A percentile compares a stretch with the other conserved stretches of the same genome.
Conservation (phyloP, 2,329 filamentous ascomycete species). For the Zymoseptoria brevis region DNA sequence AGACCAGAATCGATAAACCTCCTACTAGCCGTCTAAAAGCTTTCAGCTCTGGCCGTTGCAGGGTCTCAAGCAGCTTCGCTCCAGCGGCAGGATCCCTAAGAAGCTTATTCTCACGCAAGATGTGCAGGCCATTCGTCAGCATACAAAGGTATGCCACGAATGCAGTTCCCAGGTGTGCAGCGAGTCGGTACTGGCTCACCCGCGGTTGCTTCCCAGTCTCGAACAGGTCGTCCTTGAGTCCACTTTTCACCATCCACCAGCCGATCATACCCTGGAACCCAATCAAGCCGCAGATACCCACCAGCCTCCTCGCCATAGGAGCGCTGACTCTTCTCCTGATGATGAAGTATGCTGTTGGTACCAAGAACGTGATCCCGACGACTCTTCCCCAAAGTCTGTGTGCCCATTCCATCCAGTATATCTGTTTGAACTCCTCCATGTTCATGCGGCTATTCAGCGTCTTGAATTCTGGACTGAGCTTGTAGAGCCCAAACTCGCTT, state of each 20-base stretch:
- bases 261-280: slow-evolving; percentile 92
- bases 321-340: slow-evolving; percentile 67
- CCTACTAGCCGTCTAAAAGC: slow-evolving; percentile 66
- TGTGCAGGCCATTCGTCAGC: slow-evolving; percentile 78
- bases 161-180: slow-evolving; percentile 80
- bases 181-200: slow-evolving; percentile 88
- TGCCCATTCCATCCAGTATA: slow-evolving; percentile 99
- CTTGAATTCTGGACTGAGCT: slow-evolving; percentile 83
- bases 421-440: slow-evolving; percentile 90
- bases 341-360: slow-evolving; percentile 85
- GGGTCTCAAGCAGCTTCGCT: slow-evolving; percentile 45
- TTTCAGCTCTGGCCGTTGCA: slow-evolving; percentile 60
- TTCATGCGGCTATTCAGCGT: slow-evolving; percentile 90
- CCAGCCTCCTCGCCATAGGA: slow-evolving; percentile 67
- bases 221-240: slow-evolving; percentile 91
- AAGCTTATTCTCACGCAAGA: slow-evolving; percentile 69
- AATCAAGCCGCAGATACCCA: slow-evolving; percentile 80
- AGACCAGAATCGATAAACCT: slow-evolving; percentile 67
- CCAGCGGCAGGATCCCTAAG: slow-evolving; percentile 57
- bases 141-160: slow-evolving; percentile 93
- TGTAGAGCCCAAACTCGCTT: slow-evolving; percentile 86
- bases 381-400: slow-evolving; percentile 91
- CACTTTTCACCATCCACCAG: slow-evolving; percentile 99
- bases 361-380: slow-evolving; percentile 79
- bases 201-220: slow-evolving; percentile 82